phyloP scores from a whole-genome alignment of 192 early-diverging fungal genomes.

The Coemansia sp. region DNA sequence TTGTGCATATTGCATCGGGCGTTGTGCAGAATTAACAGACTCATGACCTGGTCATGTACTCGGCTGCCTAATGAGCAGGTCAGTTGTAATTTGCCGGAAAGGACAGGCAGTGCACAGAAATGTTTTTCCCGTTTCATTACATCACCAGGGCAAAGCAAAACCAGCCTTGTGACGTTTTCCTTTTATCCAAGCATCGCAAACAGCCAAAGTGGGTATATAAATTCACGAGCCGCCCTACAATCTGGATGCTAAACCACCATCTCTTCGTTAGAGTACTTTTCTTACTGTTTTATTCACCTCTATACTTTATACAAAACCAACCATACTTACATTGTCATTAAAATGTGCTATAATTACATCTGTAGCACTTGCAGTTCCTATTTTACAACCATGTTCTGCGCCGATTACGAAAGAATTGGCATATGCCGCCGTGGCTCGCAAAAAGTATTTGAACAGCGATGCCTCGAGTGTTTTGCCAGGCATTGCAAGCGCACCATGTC shows the following conservation, averaged over 20 bases:
- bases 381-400: conserved; percentile 47
- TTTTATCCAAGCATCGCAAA: no score
- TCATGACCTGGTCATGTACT: neutral
- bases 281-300: no score
- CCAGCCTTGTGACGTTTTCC: no score
- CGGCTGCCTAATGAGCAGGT: neutral
- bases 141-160: no score
- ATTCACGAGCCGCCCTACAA: no score
- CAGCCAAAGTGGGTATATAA: no score
- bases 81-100: neutral
- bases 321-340: neutral
- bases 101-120: no score
- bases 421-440: conserved; percentile 29
- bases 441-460: conserved; percentile 26
- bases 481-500: conserved; percentile 29
- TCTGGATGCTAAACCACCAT: no score
- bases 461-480: conserved; percentile 40
- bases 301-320: no score
- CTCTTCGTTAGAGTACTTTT: no score
- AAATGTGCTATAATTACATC: conserved; percentile 50
- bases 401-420: conserved; percentile 27
- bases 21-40: neutral
- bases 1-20: neutral
- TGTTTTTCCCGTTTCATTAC: no score
- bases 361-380: conserved; percentile 37